Evolutionary conservation across 2,329 filamentous ascomycete species (phyloP), one percentile per base, ranked within the genome.

Genomic region (Cladosporium austrohemisphaericum): DNA sequence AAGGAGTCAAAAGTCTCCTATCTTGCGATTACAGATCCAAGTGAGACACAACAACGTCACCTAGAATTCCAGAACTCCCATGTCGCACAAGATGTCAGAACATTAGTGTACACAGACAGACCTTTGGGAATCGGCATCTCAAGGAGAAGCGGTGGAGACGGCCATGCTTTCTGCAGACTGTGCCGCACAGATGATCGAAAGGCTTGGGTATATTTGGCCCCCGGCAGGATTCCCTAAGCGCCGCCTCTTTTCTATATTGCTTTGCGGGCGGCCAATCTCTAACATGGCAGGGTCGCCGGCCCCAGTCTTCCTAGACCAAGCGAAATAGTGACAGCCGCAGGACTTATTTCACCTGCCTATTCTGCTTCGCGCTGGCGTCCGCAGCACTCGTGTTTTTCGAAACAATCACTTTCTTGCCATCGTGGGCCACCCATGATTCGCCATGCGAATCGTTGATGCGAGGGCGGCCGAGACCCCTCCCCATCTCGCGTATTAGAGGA

Each of bases 11-110:
- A n/a, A n/a, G n/a, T n/a, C n/a, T n/a, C n/a, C n/a, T n/a, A n/a
- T n/a, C n/a, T n/a, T n/a, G n/a, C n/a, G n/a, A n/a, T n/a, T n/a
- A n/a, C n/a, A n/a, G n/a, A n/a, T 33, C 13, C 32, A 36, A 36
- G 28, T 40, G 23, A 40, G n/a, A 40, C 37, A 40, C n/a, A n/a
- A 9, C 14, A 28, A 40, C 37, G 37, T 40, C 37, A 40, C 37
- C 20, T 9, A 16, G 16, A 23, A 26, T n/a, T 19, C 23, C 22
- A 28, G 23, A 11, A 14, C 28, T 40, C 37, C 37, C 37, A 41
- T 41, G 38, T 31, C 38, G 38, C 26, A 41, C 23, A 18, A 40
- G 23, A 40, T 28, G 23, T 19, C n/a, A 35, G 14, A 18, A 35
- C 13, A 11, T 16, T 14, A 33, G 18, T 18, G 32, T 18, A 18